A percentile compares a stretch with the other conserved stretches of the same genome.
Conservation (phyloP, 306 rosid species). For the Malus domestica region ASM211411v1 NC_041805.1:8853001-8853500, state of each 20-base stretch:
- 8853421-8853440: not conserved
- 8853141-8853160: not conserved
- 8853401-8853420: not conserved
- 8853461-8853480: constrained; percentile 72
- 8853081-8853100: not conserved
- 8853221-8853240: constrained; percentile 84
- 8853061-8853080: not conserved
- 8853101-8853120: not conserved
- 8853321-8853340: constrained; percentile 92
- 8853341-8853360: constrained; percentile 95
- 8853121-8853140: not conserved
- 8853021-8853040: constrained; percentile 97
- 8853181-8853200: constrained; percentile 90
- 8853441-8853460: not conserved
- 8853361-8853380: constrained; percentile 98
- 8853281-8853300: constrained; percentile 90
- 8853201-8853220: constrained; percentile 98
- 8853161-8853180: constrained; percentile 95
- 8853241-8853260: constrained; percentile 75
- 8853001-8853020: constrained; percentile 98
- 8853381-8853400: not conserved
- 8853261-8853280: constrained; percentile 53
- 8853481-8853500: constrained; percentile 98
- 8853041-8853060: constrained; percentile 29
- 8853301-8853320: constrained; percentile 97